A percentile compares a stretch with the other conserved stretches of the same genome.
Conservation (phyloP, 176 grass and related monocot species). For the Rhynchospora breviuscula region DNA sequence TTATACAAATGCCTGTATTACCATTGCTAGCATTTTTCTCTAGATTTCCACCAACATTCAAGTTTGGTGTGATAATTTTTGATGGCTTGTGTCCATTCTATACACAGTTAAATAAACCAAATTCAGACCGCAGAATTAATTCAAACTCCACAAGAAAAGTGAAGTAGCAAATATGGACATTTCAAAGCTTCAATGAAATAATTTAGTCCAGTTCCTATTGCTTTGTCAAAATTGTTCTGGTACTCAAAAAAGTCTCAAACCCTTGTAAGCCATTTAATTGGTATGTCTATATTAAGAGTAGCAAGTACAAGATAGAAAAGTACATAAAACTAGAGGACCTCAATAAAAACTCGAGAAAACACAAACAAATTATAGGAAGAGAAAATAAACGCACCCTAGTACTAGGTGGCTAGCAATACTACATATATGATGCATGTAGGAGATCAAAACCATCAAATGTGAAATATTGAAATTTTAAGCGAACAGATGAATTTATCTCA, state of each 20-base stretch:
- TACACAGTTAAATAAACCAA: constrained; percentile 11
- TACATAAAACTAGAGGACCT: neutral
- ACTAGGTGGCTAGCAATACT: neutral
- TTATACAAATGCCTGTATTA: constrained; percentile 79
- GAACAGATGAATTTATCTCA: constrained; percentile 22
- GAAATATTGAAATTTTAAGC: neutral
- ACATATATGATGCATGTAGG: neutral
- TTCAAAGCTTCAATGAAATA: neutral
- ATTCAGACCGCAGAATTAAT: neutral
- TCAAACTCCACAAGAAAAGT: neutral
- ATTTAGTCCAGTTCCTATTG: neutral
- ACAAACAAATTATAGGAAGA: neutral
- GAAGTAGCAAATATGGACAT: neutral
- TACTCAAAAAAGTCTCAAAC: neutral
- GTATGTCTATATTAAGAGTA: neutral
- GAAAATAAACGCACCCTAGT: neutral
- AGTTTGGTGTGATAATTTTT: constrained; percentile 73
- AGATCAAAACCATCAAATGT: neutral
- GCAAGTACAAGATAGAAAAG: neutral
- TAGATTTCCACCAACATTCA: constrained; percentile 67
- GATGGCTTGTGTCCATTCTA: constrained; percentile 93
- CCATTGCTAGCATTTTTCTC: constrained; percentile 78
- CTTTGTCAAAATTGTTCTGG: neutral
- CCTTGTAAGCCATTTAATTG: neutral
- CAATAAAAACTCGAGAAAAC: neutral